Evolutionary conservation across 1,284 basidiomycete genomes (phyloP), one percentile per base, ranked within the genome.

Genomic region (Violaceomyces palustris): DNA sequence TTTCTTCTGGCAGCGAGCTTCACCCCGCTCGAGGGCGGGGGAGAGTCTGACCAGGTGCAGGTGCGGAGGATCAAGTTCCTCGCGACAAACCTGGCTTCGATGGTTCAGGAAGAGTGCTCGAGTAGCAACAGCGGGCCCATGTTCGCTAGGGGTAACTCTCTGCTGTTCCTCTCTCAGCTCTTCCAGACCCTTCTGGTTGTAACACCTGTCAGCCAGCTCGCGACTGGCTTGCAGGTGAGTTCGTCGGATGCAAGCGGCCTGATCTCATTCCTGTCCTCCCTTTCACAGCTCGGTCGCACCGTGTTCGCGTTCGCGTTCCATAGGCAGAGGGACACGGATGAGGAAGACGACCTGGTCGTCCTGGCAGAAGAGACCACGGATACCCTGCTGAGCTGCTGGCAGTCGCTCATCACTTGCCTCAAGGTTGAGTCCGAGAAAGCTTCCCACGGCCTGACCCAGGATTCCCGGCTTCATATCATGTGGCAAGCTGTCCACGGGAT

Each of bases 261-360:
- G 17, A 34, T 48, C 11, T 35, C 43, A 4, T 56, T 64, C 39
- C 41, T 61, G 35, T 45, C 50, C 7, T 45, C 58, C 12, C 40
- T 64, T 1, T 49, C 56, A 5, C 39, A 36, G 22, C 44, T 66
- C 10, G 45, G 53, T 19, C 41, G 42, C 14, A 32, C 35, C 21
- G 50, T 57, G 21, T 64, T 61, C 23, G 42, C 33, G 7, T 51
- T 64, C 17, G 61, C 61, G 2, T 64, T 64, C 28, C 44, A 50
- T n/a, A 28, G 47, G 23, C 42, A 48, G n/a, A 45, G 39, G 27
- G 44, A 59, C 15, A 45, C 53, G 0, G 45, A 48, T 22, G 58
- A 66, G 18, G 64, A 61, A 25, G 64, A 66, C 23, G 61, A 62
- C 11, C 52, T 64, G 10, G 49, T 37, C 14, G 50, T 51, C 1